Percentiles rank a stretch among this genome's conserved stretches.
phyloP scores from a whole-genome alignment of 2,329 filamentous ascomycete genomes.

The Aureobasidium sp. region DNA sequence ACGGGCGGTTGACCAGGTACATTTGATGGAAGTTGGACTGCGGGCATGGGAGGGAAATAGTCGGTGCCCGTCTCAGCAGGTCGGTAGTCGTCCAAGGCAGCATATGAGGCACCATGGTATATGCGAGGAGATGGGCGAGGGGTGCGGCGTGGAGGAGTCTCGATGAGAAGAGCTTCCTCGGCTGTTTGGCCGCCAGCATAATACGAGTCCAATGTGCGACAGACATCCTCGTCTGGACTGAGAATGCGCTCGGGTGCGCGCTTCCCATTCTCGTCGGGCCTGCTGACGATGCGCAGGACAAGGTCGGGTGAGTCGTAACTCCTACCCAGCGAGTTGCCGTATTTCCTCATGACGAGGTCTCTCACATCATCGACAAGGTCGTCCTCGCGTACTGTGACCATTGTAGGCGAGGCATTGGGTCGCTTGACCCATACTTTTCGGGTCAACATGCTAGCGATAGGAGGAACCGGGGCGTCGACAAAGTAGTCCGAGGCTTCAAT shows the following conservation, averaged over 20 bases:
- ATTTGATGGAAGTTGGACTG: conserved; percentile 34
- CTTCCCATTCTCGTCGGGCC: conserved; percentile 32
- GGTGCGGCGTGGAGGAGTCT: conserved; percentile 68
- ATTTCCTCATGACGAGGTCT: conserved; percentile 87
- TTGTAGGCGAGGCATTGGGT: conserved; percentile 74
- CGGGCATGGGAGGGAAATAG: conserved; percentile 72
- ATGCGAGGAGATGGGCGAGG: conserved; percentile 71
- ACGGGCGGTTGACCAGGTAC: conserved; percentile 29
- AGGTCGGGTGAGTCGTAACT: conserved; percentile 89
- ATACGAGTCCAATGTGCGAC: conserved; percentile 68
- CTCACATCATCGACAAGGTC: conserved; percentile 92
- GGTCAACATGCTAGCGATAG: conserved; percentile 47
- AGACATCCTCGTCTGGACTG: conserved; percentile 80
- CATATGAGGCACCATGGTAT: conserved; percentile 47
- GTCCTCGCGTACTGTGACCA: conserved; percentile 77
- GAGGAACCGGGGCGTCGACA: neutral
- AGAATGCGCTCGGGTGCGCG: conserved; percentile 56
- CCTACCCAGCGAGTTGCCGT: conserved; percentile 82
- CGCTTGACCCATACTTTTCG: conserved; percentile 95
- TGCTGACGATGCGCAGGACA: conserved; percentile 66
- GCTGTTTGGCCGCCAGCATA: conserved; percentile 82
- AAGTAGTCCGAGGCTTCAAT: conserved; percentile 14
- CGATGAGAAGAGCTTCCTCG: conserved; percentile 85
- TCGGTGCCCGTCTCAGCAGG: conserved; percentile 66
- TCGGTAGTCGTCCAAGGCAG: conserved; percentile 54